Evolutionary conservation across 331 rosid species (phyloP), one percentile per base, ranked within the genome.

Genomic region (Rosa hybrid): DNA sequence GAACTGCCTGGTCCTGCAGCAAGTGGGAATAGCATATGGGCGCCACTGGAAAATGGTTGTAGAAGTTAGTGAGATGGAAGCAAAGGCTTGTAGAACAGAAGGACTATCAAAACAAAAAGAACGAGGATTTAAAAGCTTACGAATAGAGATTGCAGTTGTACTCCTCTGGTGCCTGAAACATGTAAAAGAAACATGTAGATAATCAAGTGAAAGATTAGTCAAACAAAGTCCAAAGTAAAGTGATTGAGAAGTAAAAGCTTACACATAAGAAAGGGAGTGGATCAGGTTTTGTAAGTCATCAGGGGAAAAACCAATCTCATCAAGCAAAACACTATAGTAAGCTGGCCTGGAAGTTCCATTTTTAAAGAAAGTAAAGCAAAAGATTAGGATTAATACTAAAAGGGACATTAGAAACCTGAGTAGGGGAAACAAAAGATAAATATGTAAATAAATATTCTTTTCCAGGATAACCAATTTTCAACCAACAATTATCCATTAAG

Each of bases 281-380:
- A 92, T 88, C 30, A 92, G 81, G 75, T 91, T 87, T 85, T 95
- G 98, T 83, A 95, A 78, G 70, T 56, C 94, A 74, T 95, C 99
- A 2, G 88, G 87, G 0, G 99, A 89, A 86, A 92, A 91, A 74
- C 97, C 99, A 62, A 92, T 91, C 88, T 95, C 98, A 77, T 95
- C 99, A 21, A 92, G 72, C 82, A 95, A 76, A 74, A 92, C 97
- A 48, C 91, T 94, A 86, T 92, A 95, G 83, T 95, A 98, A 13
- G 90, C 94, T 1, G 98, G 98, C 87, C 91, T 90, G 21, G 98
- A 87, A 49, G 99, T 95, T 82, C 98, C 98, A 98, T 94, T 67
- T 80, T 57, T 50, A 82, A 25, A 78, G 23, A 62, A 51, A 51
- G 50, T 68, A 27, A 71, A 17, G 67, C 54, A 78, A 70, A 56